Evolutionary conservation across 2,329 filamentous ascomycete genomes (phyloP).

Genomic region (Aspergillus melleus): DNA sequence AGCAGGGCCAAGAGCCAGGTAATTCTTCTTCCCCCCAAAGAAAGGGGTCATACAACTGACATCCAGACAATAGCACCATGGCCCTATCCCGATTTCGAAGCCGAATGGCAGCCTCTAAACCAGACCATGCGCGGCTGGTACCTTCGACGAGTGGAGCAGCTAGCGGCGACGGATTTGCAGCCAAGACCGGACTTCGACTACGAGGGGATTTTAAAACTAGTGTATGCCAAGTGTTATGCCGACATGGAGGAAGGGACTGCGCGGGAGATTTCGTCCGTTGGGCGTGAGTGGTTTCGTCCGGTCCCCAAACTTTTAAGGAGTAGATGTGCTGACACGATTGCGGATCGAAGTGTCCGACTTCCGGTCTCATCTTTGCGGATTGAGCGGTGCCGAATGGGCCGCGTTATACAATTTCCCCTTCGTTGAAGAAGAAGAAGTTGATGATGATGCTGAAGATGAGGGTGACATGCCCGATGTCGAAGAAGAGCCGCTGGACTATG

Average conservation of each 20-base stretch:
- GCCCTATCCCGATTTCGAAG: background rate
- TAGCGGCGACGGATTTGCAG: background rate
- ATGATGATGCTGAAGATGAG: too few relatives aligned
- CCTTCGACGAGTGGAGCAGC: background rate
- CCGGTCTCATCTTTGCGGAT: background rate
- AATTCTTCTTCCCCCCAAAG: background rate
- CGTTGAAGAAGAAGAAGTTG: too few relatives aligned
- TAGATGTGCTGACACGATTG: too few relatives aligned
- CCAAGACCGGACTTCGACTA: background rate
- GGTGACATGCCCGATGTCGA: too few relatives aligned
- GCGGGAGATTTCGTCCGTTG: too few relatives aligned
- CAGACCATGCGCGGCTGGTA: too few relatives aligned
- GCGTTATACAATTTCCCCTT: too few relatives aligned
- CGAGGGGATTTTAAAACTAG: background rate
- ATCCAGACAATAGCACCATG: too few relatives aligned
- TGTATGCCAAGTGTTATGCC: conserved; percentile 1
- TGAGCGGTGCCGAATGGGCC: too few relatives aligned
- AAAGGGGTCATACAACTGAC: too few relatives aligned
- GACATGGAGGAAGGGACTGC: too few relatives aligned
- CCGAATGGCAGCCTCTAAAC: too few relatives aligned
- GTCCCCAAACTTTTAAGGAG: background rate
- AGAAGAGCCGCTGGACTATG: background rate
- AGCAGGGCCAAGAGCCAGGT: background rate
- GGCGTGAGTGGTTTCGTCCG: background rate
- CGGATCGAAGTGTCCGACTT: background rate